Conservation (phyloP, 1,284 basidiomycete genomes). For the Stygiomarasmius scandens region DNA sequence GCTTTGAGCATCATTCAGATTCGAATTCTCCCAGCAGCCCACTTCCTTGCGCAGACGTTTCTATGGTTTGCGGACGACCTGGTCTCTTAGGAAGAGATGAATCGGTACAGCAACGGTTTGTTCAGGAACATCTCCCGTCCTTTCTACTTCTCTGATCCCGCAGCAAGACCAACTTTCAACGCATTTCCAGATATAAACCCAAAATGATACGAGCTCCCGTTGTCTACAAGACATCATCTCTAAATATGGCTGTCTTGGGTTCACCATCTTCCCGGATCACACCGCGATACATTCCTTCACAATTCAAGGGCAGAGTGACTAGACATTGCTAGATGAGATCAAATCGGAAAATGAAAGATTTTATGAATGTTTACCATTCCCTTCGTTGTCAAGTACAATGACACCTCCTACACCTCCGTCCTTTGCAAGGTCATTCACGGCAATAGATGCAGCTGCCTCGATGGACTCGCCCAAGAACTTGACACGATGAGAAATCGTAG, state of each 20-base stretch:
- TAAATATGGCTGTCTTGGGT: conserved; percentile 75
- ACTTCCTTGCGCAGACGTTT: no score
- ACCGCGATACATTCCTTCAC: conserved; percentile 80
- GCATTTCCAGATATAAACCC: no score
- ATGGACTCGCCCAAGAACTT: conserved; percentile 62
- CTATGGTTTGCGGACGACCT: no score
- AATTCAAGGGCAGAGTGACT: conserved; percentile 75
- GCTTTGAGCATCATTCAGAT: no score
- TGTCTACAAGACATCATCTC: conserved; percentile 62
- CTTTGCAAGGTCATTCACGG: conserved; percentile 56
- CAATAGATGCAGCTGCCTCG: conserved; percentile 52
- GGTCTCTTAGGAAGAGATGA: no score
- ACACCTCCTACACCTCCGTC: conserved; percentile 71
- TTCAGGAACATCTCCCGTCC: no score
- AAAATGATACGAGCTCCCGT: no score
- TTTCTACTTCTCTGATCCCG: no score
- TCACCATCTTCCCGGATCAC: conserved; percentile 67
- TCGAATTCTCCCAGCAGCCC: no score
- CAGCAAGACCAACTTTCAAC: no score
- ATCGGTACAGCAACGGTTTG: no score
- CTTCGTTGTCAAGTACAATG: conserved; percentile 66
- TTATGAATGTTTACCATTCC: conserved; percentile 51
- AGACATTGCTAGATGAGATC: conserved; percentile 6
- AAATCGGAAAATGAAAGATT: conserved; percentile 11
- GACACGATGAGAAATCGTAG: conserved; percentile 68